These are phyloP conservation scores for Diphasiastrum complanatum DNA, from an alignment of 83 land plant genomes.

Conservation along the genomic window DNA sequence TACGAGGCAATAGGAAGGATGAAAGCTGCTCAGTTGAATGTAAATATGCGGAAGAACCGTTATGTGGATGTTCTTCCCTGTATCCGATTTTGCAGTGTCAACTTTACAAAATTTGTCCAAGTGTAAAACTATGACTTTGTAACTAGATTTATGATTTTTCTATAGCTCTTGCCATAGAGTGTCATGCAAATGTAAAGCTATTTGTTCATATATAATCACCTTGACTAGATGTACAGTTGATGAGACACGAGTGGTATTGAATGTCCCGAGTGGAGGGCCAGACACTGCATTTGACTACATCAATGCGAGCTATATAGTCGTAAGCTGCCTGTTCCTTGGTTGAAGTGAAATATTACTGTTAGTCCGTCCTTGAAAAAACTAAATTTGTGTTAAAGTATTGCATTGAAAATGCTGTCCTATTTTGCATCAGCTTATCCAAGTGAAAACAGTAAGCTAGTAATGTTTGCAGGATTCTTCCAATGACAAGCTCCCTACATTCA, in stretches of 20 bases:
- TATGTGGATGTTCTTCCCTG: conserved; percentile 65
- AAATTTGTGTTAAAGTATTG: not conserved
- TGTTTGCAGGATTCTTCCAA: conserved; percentile 7
- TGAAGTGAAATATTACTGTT: not conserved
- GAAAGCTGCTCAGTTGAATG: conserved; percentile 38
- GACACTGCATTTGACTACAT: conserved; percentile 28
- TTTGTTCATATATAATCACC: conserved; percentile 2
- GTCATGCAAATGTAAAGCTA: not conserved
- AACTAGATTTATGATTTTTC: not conserved
- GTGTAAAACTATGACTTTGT: too few species aligned
- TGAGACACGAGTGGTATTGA: conserved; percentile 33
- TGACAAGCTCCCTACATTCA: conserved; percentile 23
- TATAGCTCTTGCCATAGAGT: not conserved
- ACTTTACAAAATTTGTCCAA: not conserved
- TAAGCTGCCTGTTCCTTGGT: not conserved
- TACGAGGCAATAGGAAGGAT: conserved; percentile 34
- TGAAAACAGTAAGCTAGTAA: conserved; percentile 11
- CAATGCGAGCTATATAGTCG: conserved; percentile 35
- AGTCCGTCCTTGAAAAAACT: not conserved
- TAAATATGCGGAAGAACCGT: conserved; percentile 47
- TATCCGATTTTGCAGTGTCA: conserved; percentile 14
- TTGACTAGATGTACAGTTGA: conserved; percentile 19
- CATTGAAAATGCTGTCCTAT: not conserved
- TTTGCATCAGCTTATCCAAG: not conserved
- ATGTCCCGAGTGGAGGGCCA: not conserved